Evolutionary conservation across 2,329 filamentous ascomycete genomes (phyloP), one percentile per base, ranked within the genome.

Genomic region (Cordyceps cateniannulata): DNA sequence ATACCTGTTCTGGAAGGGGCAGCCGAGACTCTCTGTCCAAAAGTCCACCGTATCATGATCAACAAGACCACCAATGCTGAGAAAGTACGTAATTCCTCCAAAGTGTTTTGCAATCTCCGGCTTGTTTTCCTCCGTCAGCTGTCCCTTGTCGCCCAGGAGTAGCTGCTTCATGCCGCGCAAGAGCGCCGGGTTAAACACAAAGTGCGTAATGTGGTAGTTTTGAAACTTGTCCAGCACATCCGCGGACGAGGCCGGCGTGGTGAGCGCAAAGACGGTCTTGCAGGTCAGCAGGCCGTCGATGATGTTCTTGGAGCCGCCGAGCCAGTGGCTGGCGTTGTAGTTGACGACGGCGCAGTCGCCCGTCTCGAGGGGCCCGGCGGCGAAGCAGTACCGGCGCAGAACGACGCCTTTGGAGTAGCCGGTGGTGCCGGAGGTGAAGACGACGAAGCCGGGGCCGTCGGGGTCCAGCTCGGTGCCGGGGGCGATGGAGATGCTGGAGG

Each of bases 321-420:
- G 50, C 66, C 66, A 68, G 42, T 67, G 62, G 3, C 61, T 54
- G 3, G 66, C 64, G 3, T 66, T 65, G 49, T 59, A 65, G 47
- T 56, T 62, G 42, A 68, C 22, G 7, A 60, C 54, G 12, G 60
- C 59, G 42, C 52, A 53, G 9, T 57, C 60, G 18, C 60, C 45
- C 5, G 56, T 29, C 2, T 55, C 61, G 7, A 61, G 44, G 0
- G 50, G 51, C 2, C 40, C 22, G 18, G 53, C 56, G 2, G 44
- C 42, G 20, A 62, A 51, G 49, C 54, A 64, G 16, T 44, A 44
- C 18, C 62, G 47, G 2, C 64, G 65, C 64, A 96, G 76, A 22
- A 91, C 81, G 1, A 91, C 89, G 62, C 88, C 89, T 74, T 92
- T 92, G 54, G 89, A 89, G 68, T 86, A 81, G 24, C 89, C 89